Percentiles rank a stretch among this genome's conserved stretches.
Evolutionary conservation across 345 rosid genomes (phyloP).

Genomic region (Gossypioides kirkii): DNA sequence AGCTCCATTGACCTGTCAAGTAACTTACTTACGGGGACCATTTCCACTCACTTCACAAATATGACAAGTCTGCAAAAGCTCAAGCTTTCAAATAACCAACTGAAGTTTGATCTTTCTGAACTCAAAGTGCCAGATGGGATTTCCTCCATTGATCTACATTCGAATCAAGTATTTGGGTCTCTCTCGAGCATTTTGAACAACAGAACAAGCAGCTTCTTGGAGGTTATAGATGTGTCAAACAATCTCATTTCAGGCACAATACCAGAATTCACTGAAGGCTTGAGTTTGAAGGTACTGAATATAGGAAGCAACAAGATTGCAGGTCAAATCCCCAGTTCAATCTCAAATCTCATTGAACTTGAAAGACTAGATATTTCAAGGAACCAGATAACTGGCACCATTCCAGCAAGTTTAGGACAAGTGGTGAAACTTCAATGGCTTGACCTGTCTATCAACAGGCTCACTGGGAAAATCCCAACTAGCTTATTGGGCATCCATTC

Average conservation of each 20-base stretch:
- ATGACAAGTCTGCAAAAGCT: conserved; percentile 58
- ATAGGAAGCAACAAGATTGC: conserved; percentile 67
- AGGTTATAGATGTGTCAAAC: conserved; percentile 54
- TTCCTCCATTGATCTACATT: conserved; percentile 51
- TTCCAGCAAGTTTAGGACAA: conserved; percentile 62
- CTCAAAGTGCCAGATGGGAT: conserved; percentile 54
- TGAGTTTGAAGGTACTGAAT: conserved; percentile 61
- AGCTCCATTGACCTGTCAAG: conserved; percentile 65
- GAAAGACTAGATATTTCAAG: conserved; percentile 63
- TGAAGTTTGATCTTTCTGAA: conserved; percentile 58
- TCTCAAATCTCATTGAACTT: conserved; percentile 67
- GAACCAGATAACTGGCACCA: conserved; percentile 61
- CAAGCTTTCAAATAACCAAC: conserved; percentile 68
- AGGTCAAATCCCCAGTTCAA: conserved; percentile 70
- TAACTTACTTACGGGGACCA: conserved; percentile 54
- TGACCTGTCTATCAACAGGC: conserved; percentile 61
- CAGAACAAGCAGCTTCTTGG: conserved; percentile 70
- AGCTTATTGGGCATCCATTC: conserved; percentile 49
- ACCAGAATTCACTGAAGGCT: conserved; percentile 59
- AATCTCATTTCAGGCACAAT: conserved; percentile 63
- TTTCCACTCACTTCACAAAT: conserved; percentile 48
- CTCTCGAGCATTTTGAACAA: conserved; percentile 60
- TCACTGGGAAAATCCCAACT: conserved; percentile 67
- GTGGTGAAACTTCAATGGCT: conserved; percentile 63
- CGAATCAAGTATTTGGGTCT: conserved; percentile 61